These are phyloP conservation scores for Colletotrichum sp. DNA, from an alignment of 2,329 filamentous ascomycete genomes.

Conservation along the genomic window DNA sequence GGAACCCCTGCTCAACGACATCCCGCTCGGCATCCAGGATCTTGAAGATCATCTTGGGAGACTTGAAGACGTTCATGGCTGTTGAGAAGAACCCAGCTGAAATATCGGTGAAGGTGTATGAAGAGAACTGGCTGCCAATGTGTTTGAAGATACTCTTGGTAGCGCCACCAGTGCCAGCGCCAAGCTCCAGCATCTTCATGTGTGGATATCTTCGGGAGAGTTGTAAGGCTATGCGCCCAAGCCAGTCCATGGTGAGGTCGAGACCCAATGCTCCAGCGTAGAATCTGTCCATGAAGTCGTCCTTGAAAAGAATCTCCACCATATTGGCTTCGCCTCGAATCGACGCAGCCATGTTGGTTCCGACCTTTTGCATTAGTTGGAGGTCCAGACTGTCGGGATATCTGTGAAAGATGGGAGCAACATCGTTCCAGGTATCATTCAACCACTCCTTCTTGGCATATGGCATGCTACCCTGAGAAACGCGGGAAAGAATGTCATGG, in stretches of 20 bases:
- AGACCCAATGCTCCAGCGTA: neutral
- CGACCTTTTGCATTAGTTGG: neutral
- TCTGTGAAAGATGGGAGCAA: neutral
- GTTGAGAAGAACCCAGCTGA: conserved; percentile 24
- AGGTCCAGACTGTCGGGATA: neutral
- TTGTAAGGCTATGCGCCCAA: neutral
- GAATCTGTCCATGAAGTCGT: neutral
- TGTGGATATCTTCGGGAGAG: conserved; percentile 5
- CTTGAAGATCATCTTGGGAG: conserved; percentile 21
- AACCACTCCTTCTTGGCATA: neutral
- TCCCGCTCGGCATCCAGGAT: conserved; percentile 35
- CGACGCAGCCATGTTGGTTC: neutral
- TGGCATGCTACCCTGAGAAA: neutral
- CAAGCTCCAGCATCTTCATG: conserved; percentile 34
- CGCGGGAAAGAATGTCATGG: neutral
- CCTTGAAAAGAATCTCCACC: neutral
- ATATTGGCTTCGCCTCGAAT: neutral
- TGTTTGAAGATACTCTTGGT: conserved; percentile 12
- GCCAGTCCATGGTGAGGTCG: neutral
- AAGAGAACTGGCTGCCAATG: conserved; percentile 4
- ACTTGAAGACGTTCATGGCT: conserved; percentile 28
- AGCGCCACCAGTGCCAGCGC: conserved; percentile 46
- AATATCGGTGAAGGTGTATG: conserved; percentile 28
- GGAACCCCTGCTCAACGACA: conserved; percentile 30
- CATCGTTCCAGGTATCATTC: neutral